These are phyloP conservation scores for Cotoneaster glaucophyllus DNA, from an alignment of 306 rosid species.

Conservation along the genomic window DNA sequence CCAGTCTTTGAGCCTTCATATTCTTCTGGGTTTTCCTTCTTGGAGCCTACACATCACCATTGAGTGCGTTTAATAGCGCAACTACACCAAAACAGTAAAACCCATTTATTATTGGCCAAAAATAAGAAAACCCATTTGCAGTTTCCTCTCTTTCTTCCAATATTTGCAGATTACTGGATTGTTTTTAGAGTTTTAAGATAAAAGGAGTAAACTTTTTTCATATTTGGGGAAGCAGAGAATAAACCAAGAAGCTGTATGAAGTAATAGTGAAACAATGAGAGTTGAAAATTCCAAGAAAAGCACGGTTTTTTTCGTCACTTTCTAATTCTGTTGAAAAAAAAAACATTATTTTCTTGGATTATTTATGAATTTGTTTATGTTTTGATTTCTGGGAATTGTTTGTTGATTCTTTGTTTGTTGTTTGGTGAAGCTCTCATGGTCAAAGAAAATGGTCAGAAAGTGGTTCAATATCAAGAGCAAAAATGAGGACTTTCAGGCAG, in stretches of 20 bases:
- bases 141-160: constrained; percentile 20
- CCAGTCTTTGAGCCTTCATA: constrained; percentile 36
- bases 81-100: constrained; percentile 19
- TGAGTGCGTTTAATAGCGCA: constrained; percentile 19
- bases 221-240: constrained; percentile 21
- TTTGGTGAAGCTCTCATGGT: constrained; percentile 91
- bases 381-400: constrained; percentile 21
- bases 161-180: background rate
- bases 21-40: constrained; percentile 31
- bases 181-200: constrained; percentile 1
- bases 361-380: constrained; percentile 13
- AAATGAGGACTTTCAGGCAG: constrained; percentile 66
- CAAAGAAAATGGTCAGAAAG: constrained; percentile 98
- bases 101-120: constrained; percentile 5
- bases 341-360: constrained; percentile 1
- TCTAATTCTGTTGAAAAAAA: constrained; percentile 6
- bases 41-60: constrained; percentile 25
- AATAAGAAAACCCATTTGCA: constrained; percentile 14
- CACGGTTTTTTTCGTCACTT: constrained; percentile 55
- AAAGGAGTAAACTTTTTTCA: constrained; percentile 17
- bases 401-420: constrained; percentile 39
- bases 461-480: constrained; percentile 92
- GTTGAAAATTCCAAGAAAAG: constrained; percentile 84
- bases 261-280: constrained; percentile 70
- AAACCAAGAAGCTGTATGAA: constrained; percentile 47